A percentile compares a stretch with the other conserved stretches of the same genome.
Conservation (phyloP, 208 protist species). For the Leishmania turanica region DNA sequence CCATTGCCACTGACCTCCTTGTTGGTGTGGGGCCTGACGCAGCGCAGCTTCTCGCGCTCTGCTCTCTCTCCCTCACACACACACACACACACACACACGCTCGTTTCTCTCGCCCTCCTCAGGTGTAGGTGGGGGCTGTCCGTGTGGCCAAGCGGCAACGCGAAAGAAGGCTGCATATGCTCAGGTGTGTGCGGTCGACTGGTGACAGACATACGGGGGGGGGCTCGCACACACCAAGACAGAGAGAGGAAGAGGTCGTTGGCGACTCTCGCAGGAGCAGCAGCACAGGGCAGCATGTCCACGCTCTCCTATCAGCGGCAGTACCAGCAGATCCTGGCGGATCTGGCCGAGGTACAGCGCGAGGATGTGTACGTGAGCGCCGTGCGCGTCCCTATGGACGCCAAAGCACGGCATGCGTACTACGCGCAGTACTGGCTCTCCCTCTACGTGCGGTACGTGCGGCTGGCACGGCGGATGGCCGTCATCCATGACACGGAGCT, state of each 20-base stretch:
- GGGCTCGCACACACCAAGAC: neutral
- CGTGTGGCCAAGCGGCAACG: neutral
- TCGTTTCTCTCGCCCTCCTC: neutral
- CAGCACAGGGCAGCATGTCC: slow-evolving; percentile 56
- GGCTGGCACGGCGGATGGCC: slow-evolving; percentile 78
- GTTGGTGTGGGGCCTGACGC: neutral
- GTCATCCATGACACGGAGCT: slow-evolving; percentile 90
- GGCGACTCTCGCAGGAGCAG: neutral
- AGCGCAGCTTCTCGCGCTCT: neutral
- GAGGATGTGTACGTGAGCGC: slow-evolving; percentile 62
- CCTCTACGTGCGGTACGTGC: slow-evolving; percentile 93
- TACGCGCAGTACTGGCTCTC: slow-evolving; percentile 81
- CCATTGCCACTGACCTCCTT: neutral
- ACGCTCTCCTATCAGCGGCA: slow-evolving; percentile 72
- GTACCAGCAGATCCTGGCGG: slow-evolving; percentile 79
- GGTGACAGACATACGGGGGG: neutral
- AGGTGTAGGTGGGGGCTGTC: too few species aligned
- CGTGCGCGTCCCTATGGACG: slow-evolving; percentile 40
- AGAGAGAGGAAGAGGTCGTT: neutral
- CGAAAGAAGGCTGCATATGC: neutral
- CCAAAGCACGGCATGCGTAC: slow-evolving; percentile 56
- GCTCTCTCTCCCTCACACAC: neutral
- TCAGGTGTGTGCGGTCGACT: neutral
- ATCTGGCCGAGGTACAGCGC: slow-evolving; percentile 63
- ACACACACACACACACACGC: too few species aligned